Conservation (phyloP, 2,329 filamentous ascomycete species). For the Trichoderma sp. region DNA sequence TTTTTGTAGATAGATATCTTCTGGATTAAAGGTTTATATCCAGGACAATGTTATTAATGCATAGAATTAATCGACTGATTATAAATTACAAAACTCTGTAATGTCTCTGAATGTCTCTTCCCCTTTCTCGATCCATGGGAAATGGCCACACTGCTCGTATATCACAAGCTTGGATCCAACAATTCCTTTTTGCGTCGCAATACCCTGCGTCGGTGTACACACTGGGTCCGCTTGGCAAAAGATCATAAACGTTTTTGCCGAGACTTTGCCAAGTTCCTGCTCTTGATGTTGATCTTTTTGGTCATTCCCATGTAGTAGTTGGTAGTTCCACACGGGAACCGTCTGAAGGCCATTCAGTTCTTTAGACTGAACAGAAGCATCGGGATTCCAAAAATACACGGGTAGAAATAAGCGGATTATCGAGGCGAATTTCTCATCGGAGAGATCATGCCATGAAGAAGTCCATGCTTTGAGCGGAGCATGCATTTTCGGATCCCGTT, state of each 20-base stretch:
- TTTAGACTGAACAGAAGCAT: not conserved
- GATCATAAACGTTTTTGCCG: not conserved
- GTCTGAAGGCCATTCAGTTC: not conserved
- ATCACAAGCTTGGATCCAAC: not conserved
- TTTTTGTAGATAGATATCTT: not conserved
- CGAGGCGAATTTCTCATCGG: not conserved
- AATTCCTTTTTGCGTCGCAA: not conserved
- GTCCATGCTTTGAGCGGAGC: slow-evolving; percentile 2
- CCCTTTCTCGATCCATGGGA: slow-evolving; percentile 4
- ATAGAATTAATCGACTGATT: not conserved
- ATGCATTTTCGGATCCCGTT: slow-evolving; percentile 1
- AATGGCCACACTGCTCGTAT: slow-evolving; percentile 2
- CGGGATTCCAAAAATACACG: not conserved
- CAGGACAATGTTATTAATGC: not conserved
- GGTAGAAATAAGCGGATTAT: slow-evolving; percentile 1
- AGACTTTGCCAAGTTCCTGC: not conserved
- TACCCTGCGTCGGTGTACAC: not conserved
- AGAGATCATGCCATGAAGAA: not conserved
- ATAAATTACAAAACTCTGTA: not conserved
- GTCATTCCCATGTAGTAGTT: not conserved
- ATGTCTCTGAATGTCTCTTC: slow-evolving; percentile 4
- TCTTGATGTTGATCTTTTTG: not conserved
- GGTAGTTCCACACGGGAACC: slow-evolving; percentile 3
- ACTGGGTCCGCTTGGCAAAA: slow-evolving; percentile 14
- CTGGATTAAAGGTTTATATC: not conserved